Evolutionary conservation across 257 asterid species (phyloP), one percentile per base, ranked within the genome.

Genomic region (Thymus quinquecostatus): DNA sequence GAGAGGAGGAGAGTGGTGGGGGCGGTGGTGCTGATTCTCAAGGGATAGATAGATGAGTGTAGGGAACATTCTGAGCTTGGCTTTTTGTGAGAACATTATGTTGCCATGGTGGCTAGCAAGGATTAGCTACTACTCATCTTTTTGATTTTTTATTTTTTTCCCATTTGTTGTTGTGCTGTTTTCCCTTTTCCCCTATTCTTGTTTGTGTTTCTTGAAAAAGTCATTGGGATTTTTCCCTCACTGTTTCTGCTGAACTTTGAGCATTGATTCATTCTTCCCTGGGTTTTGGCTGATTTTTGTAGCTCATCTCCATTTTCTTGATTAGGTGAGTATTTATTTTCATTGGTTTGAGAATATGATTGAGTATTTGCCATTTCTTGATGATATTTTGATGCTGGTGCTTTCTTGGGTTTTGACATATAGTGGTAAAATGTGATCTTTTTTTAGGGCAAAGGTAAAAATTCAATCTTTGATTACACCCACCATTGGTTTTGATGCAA

Each of bases 61-160:
- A 38, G 85, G 77, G 88, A 86, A 86, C 95, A 83, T 82, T 85
- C 85, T 75, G 81, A 75, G 83, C 77, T 86, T 86, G 88, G 87
- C 85, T 58, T 86, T 88, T 86, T 82, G 85, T 60, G 90, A 82
- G 68, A 81, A 87, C 95, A 87, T 76, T 55, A 88, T 87, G 95
- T 89, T 85, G 76, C 84, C 32, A 75, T 85, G 85, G 96, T 88
- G 97, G 91, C 88, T 82, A 70, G 76, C 96, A 84, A 85, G 83
- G 81, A 78, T 82, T 86, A 75, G 74, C 74, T 85, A 85, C 90
- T 80, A 80, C 85, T 83, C 88, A 78, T 82, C 88, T 84, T 85
- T 38, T 75, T 81, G 10, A 62, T 21, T 5, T 33, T 33, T 12
- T 6, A 8, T 74, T 77, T 73, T 76, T 77, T 75, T 21, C 21